phyloP scores from a whole-genome alignment of 176 grass and related monocot genomes.

The Sorghum bicolor region Sorghum_bicolor_NCBIv3 NC_012873.2:67718001-67718500 shows the following conservation, averaged over 20 bases:
- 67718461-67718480: conserved; percentile 63
- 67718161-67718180: conserved; percentile 47
- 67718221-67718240: conserved; percentile 38
- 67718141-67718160: conserved; percentile 64
- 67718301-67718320: conserved; percentile 43
- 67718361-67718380: conserved; percentile 62
- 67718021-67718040: background rate
- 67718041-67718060: background rate
- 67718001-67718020: background rate
- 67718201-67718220: conserved; percentile 52
- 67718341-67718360: conserved; percentile 89
- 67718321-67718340: conserved; percentile 88
- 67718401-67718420: conserved; percentile 62
- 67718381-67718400: conserved; percentile 75
- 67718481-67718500: conserved; percentile 95
- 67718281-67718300: conserved; percentile 50
- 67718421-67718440: conserved; percentile 60
- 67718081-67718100: conserved; percentile 41
- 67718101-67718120: background rate
- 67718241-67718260: background rate
- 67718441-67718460: conserved; percentile 80
- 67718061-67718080: conserved; percentile 33
- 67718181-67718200: conserved; percentile 37
- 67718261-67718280: conserved; percentile 60
- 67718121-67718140: conserved; percentile 56